phyloP scores from a whole-genome alignment of 345 rosid genomes.

The Lepidium africanum region DNA sequence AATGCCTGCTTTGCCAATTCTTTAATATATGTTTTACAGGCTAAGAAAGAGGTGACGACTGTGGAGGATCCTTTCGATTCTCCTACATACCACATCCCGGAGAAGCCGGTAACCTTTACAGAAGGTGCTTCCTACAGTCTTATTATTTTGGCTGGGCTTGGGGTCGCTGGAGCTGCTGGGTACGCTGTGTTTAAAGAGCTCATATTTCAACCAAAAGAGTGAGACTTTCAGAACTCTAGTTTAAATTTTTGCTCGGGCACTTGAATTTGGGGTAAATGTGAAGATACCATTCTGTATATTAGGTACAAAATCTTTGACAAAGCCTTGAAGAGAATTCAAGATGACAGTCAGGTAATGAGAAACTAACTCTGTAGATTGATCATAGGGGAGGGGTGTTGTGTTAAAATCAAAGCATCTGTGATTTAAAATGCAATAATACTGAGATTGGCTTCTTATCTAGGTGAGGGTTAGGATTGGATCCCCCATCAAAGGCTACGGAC shows the following conservation, averaged over 20 bases:
- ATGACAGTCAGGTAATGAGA: constrained; percentile 69
- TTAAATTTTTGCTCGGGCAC: background rate
- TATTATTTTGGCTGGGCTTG: constrained; percentile 86
- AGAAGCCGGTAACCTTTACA: constrained; percentile 83
- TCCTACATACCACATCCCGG: constrained; percentile 90
- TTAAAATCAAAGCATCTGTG: background rate
- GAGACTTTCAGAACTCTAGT: constrained; percentile 22
- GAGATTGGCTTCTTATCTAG: constrained; percentile 32
- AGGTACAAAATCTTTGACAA: constrained; percentile 87
- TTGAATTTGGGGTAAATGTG: background rate
- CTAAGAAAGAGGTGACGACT: constrained; percentile 73
- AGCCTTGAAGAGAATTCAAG: constrained; percentile 84
- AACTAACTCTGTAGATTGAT: constrained; percentile 15
- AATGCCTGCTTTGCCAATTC: background rate
- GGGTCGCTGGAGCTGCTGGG: constrained; percentile 85
- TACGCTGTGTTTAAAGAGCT: constrained; percentile 88
- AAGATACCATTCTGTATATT: constrained; percentile 8
- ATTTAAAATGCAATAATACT: background rate
- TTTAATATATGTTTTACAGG: constrained; percentile 31
- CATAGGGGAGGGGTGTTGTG: background rate
- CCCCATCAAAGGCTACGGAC: constrained; percentile 95
- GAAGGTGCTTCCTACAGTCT: constrained; percentile 95
- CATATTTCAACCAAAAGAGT: constrained; percentile 96
- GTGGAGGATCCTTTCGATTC: constrained; percentile 96
- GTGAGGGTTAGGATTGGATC: constrained; percentile 94